Conservation (phyloP, 2,329 filamentous ascomycete genomes). For the Neodidymelliopsis sp. region DNA sequence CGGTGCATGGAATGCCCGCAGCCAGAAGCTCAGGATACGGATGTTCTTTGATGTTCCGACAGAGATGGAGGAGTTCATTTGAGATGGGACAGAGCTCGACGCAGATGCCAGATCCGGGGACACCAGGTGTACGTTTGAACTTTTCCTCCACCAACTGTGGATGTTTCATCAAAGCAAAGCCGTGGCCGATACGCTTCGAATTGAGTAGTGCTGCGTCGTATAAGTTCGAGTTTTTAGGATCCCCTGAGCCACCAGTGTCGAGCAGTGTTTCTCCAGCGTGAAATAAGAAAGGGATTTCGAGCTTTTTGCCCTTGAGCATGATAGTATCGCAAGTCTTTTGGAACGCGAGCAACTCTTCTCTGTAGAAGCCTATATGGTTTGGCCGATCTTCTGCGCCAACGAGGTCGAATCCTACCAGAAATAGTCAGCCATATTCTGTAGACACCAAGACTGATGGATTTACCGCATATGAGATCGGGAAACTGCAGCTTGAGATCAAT, state of each 20-base stretch:
- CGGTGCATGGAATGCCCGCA: constrained; percentile 75
- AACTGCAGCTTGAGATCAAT: constrained; percentile 65
- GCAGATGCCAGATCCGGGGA: constrained; percentile 60
- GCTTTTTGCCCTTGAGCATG: constrained; percentile 27
- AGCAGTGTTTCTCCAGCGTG: constrained; percentile 77
- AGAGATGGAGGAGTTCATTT: constrained; percentile 77
- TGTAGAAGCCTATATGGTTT: constrained; percentile 65
- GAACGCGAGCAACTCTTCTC: constrained; percentile 66
- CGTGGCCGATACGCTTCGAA: constrained; percentile 76
- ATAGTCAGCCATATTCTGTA: constrained; percentile 14
- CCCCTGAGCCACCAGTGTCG: constrained; percentile 68
- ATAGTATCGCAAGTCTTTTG: constrained; percentile 56
- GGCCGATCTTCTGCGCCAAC: constrained; percentile 71
- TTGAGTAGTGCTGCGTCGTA: constrained; percentile 71
- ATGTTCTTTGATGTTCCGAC: constrained; percentile 70
- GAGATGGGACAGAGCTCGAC: constrained; percentile 81
- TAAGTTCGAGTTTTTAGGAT: constrained; percentile 67
- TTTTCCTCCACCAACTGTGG: constrained; percentile 64
- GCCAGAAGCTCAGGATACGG: constrained; percentile 72
- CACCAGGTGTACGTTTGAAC: constrained; percentile 56
- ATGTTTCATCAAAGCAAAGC: constrained; percentile 73
- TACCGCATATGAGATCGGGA: constrained; percentile 69
- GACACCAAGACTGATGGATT: constrained; percentile 26
- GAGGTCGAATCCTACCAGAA: constrained; percentile 67
- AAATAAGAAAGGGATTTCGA: constrained; percentile 76